Percentiles rank a stretch among this genome's conserved stretches.
phyloP scores from a whole-genome alignment of 106 monocot species.

The Chionographis japonica region DNA sequence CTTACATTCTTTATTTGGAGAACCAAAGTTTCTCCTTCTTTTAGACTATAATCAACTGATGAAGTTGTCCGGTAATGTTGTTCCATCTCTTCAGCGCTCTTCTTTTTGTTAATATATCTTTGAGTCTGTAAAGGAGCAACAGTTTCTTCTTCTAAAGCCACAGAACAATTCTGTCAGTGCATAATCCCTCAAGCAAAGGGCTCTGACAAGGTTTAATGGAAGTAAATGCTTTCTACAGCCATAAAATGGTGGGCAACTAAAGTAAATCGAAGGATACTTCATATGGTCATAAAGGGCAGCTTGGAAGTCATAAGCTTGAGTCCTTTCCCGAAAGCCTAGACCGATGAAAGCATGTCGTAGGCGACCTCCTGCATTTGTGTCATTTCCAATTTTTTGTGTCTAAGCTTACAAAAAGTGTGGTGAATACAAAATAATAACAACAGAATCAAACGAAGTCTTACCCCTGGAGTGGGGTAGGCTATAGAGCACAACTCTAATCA shows the following conservation, averaged over 20 bases:
- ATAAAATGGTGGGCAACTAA: not conserved
- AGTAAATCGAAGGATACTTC: conserved; percentile 71
- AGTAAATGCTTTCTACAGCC: not conserved
- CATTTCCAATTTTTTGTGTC: not conserved
- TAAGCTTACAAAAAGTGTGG: not conserved
- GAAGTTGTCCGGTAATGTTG: conserved; percentile 71
- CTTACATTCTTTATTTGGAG: conserved; percentile 91
- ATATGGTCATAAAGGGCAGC: conserved; percentile 97
- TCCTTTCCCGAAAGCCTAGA: conserved; percentile 92
- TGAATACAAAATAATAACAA: not conserved
- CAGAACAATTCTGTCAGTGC: not conserved
- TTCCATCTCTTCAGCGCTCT: conserved; percentile 97
- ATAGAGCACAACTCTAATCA: no score
- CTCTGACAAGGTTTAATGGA: not conserved
- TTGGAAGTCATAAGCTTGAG: conserved; percentile 96
- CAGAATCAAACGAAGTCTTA: no score
- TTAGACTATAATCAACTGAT: conserved; percentile 94
- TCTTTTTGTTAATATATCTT: conserved; percentile 96
- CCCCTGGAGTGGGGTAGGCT: no score
- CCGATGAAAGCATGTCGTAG: conserved; percentile 96
- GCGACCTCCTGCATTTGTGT: conserved; percentile 59
- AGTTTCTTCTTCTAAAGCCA: not conserved
- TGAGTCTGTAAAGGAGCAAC: conserved; percentile 37
- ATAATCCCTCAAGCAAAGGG: not conserved
- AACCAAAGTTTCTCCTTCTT: conserved; percentile 93